Base-by-base conservation (phyloP, 2,329 filamentous ascomycete species). In the Shiraia sp. region DNA sequence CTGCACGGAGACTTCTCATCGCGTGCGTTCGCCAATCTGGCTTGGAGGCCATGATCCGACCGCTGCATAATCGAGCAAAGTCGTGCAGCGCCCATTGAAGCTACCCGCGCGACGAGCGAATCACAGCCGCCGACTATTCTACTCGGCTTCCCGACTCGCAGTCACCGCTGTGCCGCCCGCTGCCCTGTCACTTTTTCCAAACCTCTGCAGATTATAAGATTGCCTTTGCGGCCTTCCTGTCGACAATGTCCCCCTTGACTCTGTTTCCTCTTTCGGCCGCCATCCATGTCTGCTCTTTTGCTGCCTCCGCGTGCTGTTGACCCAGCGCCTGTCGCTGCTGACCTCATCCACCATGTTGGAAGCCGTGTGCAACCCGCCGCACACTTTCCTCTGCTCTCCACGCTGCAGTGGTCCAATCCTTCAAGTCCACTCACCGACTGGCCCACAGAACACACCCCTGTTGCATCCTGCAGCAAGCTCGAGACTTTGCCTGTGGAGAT, bases 401-500 rank as follows among this genome's bases (percentile, higher is more conserved):
- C 26, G 23, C 14, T 22, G 19, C 19, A 22, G 13, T 17, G 26
- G 15, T 13, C 15, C 4, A 35, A 17, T 13, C 24, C 17, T 31
- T 9, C 22, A 17, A 27, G 25, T 34, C 26, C 25, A 23, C 26
- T 31, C 25, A 25, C 23, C 27, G 6, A 25, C 34, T 30, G 16
- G 17, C 4, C 38, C 14, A 29, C 23, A 23, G 28, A 22, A n/a
- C 29, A 25, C 16, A 10, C n/a, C 22, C n/a, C 19, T 32, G 19
- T 27, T 9, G 27, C 38, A 16, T 39, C 44, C 7, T 26, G 39
- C 17, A 59, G 42, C 50, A 47, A 36, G 12, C 19, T 66, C 16
- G 60, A 64, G 32, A 42, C 40, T 1, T 43, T 67, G 6, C 63
- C 63, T 19, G 39, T 53, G 30, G 63, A 67, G 37, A 49, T 67